These are phyloP conservation scores for Pichia heedii DNA, from an alignment of 805 yeast species.

Conservation along the genomic window DNA sequence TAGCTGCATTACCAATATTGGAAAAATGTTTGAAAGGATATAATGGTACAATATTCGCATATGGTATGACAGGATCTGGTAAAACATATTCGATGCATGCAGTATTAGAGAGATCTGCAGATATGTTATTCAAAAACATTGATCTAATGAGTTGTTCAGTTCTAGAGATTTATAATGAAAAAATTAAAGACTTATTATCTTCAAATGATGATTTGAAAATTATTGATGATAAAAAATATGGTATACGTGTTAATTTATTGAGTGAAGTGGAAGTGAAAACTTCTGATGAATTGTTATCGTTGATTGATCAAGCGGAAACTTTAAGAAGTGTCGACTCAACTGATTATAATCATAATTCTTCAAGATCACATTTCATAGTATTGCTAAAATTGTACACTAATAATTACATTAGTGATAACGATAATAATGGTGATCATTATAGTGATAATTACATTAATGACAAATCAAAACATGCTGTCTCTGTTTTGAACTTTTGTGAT, in stretches of 20 bases:
- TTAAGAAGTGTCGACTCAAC: slow-evolving; percentile 79
- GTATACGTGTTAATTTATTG: slow-evolving; percentile 70
- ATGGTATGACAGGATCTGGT: slow-evolving; percentile 93
- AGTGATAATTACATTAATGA: too few species aligned
- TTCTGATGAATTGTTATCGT: slow-evolving; percentile 50
- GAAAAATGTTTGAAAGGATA: slow-evolving; percentile 58
- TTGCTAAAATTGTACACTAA: slow-evolving; percentile 42
- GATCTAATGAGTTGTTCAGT: slow-evolving; percentile 53
- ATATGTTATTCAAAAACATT: slow-evolving; percentile 45
- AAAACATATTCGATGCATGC: slow-evolving; percentile 87
- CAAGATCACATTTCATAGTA: slow-evolving; percentile 87
- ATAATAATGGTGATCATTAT: slow-evolving; percentile 33
- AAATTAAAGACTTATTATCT: slow-evolving; percentile 63
- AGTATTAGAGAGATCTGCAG: slow-evolving; percentile 58
- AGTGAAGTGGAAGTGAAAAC: slow-evolving; percentile 48
- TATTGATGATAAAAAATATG: slow-evolving; percentile 65
- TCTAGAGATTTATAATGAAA: slow-evolving; percentile 82
- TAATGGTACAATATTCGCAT: slow-evolving; percentile 86
- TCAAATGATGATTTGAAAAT: slow-evolving; percentile 55
- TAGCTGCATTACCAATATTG: slow-evolving; percentile 44
- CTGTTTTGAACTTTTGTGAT: slow-evolving; percentile 82
- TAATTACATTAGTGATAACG: slow-evolving; percentile 33
- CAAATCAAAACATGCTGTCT: too few species aligned
- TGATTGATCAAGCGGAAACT: slow-evolving; percentile 61
- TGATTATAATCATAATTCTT: slow-evolving; percentile 78